Evolutionary conservation across 2,329 filamentous ascomycete species (phyloP).

Genomic region (Trichoderma afroharzianum): DNA sequence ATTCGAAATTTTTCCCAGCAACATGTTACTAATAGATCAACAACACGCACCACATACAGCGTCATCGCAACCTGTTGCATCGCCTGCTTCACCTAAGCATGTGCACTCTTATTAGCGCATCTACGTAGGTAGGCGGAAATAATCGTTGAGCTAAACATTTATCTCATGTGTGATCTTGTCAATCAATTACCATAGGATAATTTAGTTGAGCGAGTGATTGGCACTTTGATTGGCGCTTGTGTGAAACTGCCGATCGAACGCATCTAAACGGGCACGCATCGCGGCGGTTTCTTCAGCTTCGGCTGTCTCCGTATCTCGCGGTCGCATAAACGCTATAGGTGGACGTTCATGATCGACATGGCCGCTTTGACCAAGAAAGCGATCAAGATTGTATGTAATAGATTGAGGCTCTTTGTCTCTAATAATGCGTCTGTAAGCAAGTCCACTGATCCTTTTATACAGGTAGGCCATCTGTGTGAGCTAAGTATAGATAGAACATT

Average conservation of each 20-base stretch:
- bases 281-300: background rate
- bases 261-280: background rate
- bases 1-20: too few species aligned
- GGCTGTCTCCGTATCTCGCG: background rate
- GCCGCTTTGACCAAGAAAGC: background rate
- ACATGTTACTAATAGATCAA: too few species aligned
- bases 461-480: too few species aligned
- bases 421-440: background rate
- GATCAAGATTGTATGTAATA: background rate
- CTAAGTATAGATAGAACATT: too few species aligned
- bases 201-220: background rate
- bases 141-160: rapidly evolving
- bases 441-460: background rate
- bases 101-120: too few species aligned
- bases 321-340: background rate
- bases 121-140: too few species aligned
- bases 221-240: too few species aligned
- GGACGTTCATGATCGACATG: background rate
- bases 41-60: too few species aligned
- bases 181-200: too few species aligned
- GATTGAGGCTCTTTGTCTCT: background rate
- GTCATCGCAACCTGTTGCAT: too few species aligned
- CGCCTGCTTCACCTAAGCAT: too few species aligned
- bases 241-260: background rate
- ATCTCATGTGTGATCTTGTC: too few species aligned